Evolutionary conservation across 1,284 basidiomycete species (phyloP), one percentile per base, ranked within the genome.

Genomic region (Stereum hirsutum): DNA sequence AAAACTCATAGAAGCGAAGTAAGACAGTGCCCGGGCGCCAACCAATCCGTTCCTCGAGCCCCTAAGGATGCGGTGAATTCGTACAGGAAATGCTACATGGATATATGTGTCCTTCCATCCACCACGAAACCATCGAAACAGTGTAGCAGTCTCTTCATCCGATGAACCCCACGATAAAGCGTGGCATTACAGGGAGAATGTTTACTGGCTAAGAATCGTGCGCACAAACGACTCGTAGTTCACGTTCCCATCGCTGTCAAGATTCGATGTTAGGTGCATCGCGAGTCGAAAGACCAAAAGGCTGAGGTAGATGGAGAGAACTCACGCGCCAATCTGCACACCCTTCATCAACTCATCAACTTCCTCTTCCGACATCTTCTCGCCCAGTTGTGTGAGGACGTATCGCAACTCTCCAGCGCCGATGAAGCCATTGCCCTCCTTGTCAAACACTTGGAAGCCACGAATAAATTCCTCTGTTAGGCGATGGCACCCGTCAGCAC

Each of bases 391-490:
- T 12, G 94, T 98, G 34, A 98, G 76, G 32, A 97, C 92, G 62
- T 98, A 98, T 63, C 92, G 78, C 51, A 98, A 74, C 65, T 83
- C 81, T 41, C 93, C 93, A 21, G 87, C 91, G 42, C 92, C 92
- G 57, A 98, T 98, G 68, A 87, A 92, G 0, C 95, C 95, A 56
- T 96, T 96, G 34, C 91, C 92, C 50, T 96, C 93, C 68, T 97
- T 97, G 67, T 98, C 95, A 53, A 99, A 99, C 15, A 99, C 95
- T 59, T 98, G 94, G 78, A 99, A 99, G 7, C 94, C 96, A 44
- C 95, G 91, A 57, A 97, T 91, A 68, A 98, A 99, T 61, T 99
- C 95, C 73, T 98, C 95, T 94, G 62, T 11, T 14, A 3, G 7
- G 14, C 3, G 14, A 20, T 19, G 17, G 25, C 31, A 8, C 2